A percentile compares a stretch with the other conserved stretches of the same genome.
phyloP scores from a whole-genome alignment of 1,284 basidiomycete species.

The Heterobasidion irregulare region DNA sequence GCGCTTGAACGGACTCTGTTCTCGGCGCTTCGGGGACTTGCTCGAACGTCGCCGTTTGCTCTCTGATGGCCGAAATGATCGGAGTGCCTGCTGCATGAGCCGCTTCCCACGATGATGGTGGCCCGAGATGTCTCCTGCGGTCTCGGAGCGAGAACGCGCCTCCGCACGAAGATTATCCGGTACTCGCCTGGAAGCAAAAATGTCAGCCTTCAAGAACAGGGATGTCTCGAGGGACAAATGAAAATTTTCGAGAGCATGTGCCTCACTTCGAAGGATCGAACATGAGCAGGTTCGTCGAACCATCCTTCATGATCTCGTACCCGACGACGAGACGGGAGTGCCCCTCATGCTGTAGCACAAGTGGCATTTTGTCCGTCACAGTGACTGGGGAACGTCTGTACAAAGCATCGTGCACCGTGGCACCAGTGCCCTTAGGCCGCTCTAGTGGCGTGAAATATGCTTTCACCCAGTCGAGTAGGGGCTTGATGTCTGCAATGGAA shows the following conservation, averaged over 20 bases:
- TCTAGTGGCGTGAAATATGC: slow-evolving; percentile 48
- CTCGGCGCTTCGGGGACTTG: not conserved
- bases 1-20: slow-evolving; percentile 18
- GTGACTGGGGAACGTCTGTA: slow-evolving; percentile 39
- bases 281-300: slow-evolving; percentile 54
- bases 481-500: slow-evolving; percentile 26
- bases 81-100: slow-evolving; percentile 1
- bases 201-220: no score
- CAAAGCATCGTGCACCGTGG: slow-evolving; percentile 39
- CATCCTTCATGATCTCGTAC: slow-evolving; percentile 58
- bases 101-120: not conserved
- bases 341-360: slow-evolving; percentile 74
- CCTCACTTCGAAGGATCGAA: slow-evolving; percentile 72
- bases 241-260: no score
- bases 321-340: slow-evolving; percentile 84
- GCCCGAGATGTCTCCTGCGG: not conserved
- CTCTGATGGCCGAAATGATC: slow-evolving; percentile 1
- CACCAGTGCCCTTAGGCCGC: slow-evolving; percentile 11
- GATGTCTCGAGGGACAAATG: no score
- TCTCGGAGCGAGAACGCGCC: not conserved
- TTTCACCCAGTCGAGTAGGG: slow-evolving; percentile 57
- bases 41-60: not conserved
- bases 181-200: no score
- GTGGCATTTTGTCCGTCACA: slow-evolving; percentile 59
- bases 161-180: not conserved